A percentile compares a stretch with the other conserved stretches of the same genome.
phyloP scores from a whole-genome alignment of 495 filamentous ascomycete genomes.

The Cercophora sp. region DNA sequence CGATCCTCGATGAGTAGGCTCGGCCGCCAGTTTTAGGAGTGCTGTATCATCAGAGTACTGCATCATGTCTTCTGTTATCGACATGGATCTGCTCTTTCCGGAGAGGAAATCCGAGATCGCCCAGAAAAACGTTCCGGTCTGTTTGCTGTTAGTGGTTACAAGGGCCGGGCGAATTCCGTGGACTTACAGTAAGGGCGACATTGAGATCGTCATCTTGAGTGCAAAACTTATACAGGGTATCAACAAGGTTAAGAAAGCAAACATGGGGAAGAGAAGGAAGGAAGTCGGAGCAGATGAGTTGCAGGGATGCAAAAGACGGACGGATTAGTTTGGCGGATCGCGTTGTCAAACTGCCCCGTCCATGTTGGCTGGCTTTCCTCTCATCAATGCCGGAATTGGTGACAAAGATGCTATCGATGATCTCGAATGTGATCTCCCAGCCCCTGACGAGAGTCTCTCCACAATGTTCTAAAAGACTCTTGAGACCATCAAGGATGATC shows the following conservation, averaged over 20 bases:
- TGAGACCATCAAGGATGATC: constrained; percentile 74
- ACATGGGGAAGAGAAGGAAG: constrained; percentile 70
- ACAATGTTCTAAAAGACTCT: constrained; percentile 79
- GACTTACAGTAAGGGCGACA: constrained; percentile 77
- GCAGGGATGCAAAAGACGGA: constrained; percentile 79
- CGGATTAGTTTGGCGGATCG: constrained; percentile 72
- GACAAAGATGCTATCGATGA: constrained; percentile 80
- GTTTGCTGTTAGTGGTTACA: constrained; percentile 22
- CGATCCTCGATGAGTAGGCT: constrained; percentile 46
- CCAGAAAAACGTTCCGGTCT: constrained; percentile 93
- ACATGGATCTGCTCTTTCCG: constrained; percentile 41
- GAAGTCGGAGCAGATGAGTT: constrained; percentile 94
- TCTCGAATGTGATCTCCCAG: constrained; percentile 80
- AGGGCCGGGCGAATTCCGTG: not conserved
- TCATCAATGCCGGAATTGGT: constrained; percentile 24
- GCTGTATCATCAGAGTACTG: constrained; percentile 46
- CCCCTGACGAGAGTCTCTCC: constrained; percentile 77
- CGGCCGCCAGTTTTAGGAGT: constrained; percentile 47
- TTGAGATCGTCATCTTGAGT: constrained; percentile 88
- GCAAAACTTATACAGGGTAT: constrained; percentile 84
- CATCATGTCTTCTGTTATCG: constrained; percentile 47
- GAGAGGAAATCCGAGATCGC: constrained; percentile 84
- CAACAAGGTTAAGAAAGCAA: constrained; percentile 77
- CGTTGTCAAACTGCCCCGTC: constrained; percentile 37
- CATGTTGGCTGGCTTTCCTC: constrained; percentile 15